These are phyloP conservation scores for Seminavis robusta DNA, from an alignment of 108 stramenopile species.

Conservation along the genomic window DNA sequence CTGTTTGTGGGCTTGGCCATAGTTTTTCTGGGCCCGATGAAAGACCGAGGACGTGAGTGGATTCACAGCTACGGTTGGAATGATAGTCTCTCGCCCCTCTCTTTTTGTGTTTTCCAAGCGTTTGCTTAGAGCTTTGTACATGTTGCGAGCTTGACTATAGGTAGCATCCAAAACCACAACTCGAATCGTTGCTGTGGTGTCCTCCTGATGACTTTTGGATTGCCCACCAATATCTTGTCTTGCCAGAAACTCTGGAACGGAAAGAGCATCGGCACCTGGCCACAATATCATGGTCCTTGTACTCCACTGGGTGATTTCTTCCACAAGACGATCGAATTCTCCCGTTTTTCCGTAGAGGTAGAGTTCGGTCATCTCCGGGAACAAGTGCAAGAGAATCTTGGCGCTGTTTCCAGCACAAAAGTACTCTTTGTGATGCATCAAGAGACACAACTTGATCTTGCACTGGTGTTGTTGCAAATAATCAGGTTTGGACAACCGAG, in stretches of 20 bases:
- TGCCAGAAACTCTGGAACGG: conserved; percentile 8
- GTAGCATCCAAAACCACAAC: conserved; percentile 33
- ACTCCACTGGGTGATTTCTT: conserved; percentile 12
- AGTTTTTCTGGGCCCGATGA: conserved; percentile 37
- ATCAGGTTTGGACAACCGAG: not conserved
- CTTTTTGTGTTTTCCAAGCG: not conserved
- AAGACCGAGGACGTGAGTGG: conserved; percentile 18
- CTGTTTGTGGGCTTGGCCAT: conserved; percentile 18
- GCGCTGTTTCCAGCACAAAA: conserved; percentile 29
- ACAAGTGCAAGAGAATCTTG: conserved; percentile 17
- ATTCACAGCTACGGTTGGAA: conserved; percentile 12
- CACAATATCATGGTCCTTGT: conserved; percentile 18
- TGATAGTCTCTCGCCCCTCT: no score
- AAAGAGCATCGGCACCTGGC: conserved; percentile 24
- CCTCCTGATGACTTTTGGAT: not conserved
- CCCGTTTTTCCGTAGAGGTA: conserved; percentile 27
- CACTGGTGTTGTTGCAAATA: no score
- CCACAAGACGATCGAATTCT: conserved; percentile 15
- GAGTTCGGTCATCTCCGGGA: conserved; percentile 3
- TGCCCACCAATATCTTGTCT: not conserved
- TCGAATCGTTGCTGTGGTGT: not conserved
- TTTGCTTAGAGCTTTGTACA: conserved; percentile 28
- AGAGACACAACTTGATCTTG: conserved; percentile 19
- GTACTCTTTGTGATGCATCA: conserved; percentile 35
- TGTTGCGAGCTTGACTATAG: conserved; percentile 29